phyloP scores from a whole-genome alignment of 139 green algal genomes.

The Coelastrella sp. region DNA sequence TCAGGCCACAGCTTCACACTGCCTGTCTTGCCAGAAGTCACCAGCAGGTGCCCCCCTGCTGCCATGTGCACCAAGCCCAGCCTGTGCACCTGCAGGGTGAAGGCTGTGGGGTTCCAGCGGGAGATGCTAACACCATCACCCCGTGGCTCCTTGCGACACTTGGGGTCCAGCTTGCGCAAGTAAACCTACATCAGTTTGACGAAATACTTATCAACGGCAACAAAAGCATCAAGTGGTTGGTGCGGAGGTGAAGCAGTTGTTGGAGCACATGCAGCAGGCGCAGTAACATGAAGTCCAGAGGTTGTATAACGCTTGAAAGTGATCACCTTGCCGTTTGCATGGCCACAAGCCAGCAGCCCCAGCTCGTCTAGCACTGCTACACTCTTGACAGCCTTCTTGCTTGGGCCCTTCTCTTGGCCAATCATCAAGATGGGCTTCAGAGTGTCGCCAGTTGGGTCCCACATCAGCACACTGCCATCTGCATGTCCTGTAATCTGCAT shows the following conservation, averaged over 20 bases:
- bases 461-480: conserved; percentile 36
- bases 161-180: conserved; percentile 48
- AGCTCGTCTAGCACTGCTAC: conserved; percentile 38
- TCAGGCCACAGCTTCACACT: conserved; percentile 49
- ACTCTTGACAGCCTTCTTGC: not conserved
- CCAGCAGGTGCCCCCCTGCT: conserved; percentile 27
- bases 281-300: too few species aligned
- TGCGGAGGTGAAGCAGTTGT: not conserved
- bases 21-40: conserved; percentile 39
- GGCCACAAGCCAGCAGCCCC: conserved; percentile 22
- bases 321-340: conserved; percentile 4
- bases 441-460: conserved; percentile 22
- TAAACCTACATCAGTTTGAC: conserved; percentile 19
- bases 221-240: not conserved
- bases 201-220: too few species aligned
- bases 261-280: too few species aligned
- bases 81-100: conserved; percentile 36
- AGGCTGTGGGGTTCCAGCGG: conserved; percentile 18
- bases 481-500: not conserved
- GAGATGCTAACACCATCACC: not conserved
- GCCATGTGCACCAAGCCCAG: conserved; percentile 33
- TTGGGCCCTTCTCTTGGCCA: not conserved
- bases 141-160: not conserved
- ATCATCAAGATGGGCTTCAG: conserved; percentile 42
- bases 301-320: too few species aligned